phyloP scores from a whole-genome alignment of 2,329 filamentous ascomycete genomes.

The Pseudogymnoascus sp. region DNA sequence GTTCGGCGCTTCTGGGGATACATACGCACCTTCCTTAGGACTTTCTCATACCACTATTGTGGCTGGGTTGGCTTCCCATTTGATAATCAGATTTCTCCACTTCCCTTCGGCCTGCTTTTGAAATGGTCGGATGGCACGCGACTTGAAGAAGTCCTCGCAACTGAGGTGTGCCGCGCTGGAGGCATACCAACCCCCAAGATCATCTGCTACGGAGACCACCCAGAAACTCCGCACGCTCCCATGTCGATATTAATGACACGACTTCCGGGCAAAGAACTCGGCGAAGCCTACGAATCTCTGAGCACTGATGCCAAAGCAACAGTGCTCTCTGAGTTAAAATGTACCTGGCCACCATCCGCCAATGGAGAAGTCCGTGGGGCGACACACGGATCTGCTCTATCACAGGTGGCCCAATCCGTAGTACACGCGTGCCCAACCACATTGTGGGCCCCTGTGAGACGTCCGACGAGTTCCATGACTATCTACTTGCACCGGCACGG shows the following conservation, averaged over 20 bases:
- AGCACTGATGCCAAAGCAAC: slow-evolving; percentile 24
- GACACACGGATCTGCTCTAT: slow-evolving; percentile 15
- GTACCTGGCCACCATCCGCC: slow-evolving; percentile 29
- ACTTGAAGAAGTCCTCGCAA: slow-evolving; percentile 29
- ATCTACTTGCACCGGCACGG: slow-evolving; percentile 14
- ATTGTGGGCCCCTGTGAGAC: slow-evolving; percentile 16
- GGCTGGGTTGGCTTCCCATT: slow-evolving; percentile 22
- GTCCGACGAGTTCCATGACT: slow-evolving; percentile 16
- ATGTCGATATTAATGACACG: slow-evolving; percentile 36
- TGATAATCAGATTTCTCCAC: slow-evolving; percentile 26
- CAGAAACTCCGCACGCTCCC: slow-evolving; percentile 21
- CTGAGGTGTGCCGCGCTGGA: slow-evolving; percentile 28
- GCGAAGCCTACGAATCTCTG: slow-evolving; percentile 24
- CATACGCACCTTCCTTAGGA: slow-evolving; percentile 24
- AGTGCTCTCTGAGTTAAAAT: slow-evolving; percentile 28
- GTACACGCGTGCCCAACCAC: slow-evolving; percentile 17
- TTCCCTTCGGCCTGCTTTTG: slow-evolving; percentile 32
- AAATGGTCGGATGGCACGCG: slow-evolving; percentile 32
- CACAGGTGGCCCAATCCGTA: slow-evolving; percentile 17
- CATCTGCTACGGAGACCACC: slow-evolving; percentile 28
- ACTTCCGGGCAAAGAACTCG: slow-evolving; percentile 28
- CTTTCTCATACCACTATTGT: slow-evolving; percentile 28
- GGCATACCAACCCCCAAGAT: slow-evolving; percentile 30
- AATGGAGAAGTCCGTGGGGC: slow-evolving; percentile 25
- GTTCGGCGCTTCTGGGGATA: slow-evolving; percentile 22